Percentiles rank a stretch among this genome's conserved stretches.
Evolutionary conservation across 176 grass and related monocot species (phyloP).

Genomic region (Miscanthus lutarioriparius): DNA sequence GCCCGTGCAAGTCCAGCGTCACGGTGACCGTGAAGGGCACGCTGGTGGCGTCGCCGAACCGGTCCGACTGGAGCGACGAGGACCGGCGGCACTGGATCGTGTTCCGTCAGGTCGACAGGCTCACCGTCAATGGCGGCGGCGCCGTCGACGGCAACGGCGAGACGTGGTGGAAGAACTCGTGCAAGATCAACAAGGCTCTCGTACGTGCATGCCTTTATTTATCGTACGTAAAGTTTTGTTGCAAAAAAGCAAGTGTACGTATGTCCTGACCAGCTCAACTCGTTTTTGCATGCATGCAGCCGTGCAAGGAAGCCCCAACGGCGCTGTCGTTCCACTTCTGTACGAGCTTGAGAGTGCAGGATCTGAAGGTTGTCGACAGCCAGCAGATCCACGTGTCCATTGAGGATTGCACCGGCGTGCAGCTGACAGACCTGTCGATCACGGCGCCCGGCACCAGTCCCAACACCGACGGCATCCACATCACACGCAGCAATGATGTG

Average conservation of each 20-base stretch:
- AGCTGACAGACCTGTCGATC: conserved; percentile 10
- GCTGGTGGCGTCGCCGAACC: background rate
- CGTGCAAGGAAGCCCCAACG: conserved; percentile 69
- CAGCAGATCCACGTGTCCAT: conserved; percentile 51
- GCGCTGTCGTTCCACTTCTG: conserved; percentile 37
- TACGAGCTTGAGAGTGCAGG: background rate
- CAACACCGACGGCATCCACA: conserved; percentile 52
- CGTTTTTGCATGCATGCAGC: conserved; percentile 29
- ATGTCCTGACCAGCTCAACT: background rate
- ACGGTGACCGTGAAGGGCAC: conserved; percentile 48
- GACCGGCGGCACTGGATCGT: conserved; percentile 59
- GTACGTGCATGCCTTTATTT: conserved; percentile 30
- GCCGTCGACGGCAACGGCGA: conserved; percentile 68
- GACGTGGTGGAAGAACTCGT: conserved; percentile 73
- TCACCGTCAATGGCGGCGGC: conserved; percentile 59
- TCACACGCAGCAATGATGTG: conserved; percentile 30
- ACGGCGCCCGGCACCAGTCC: conserved; percentile 23
- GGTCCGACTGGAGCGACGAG: conserved; percentile 38
- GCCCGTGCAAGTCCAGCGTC: conserved; percentile 65
- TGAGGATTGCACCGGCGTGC: conserved; percentile 33
- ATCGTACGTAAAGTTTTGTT: too few species aligned
- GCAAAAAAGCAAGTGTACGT: too few species aligned
- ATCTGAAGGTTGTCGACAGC: conserved; percentile 32
- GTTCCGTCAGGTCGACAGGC: conserved; percentile 33
- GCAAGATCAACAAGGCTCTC: conserved; percentile 59